Evolutionary conservation across 805 yeast species (phyloP), one percentile per base, ranked within the genome.

Genomic region (Zygosaccharomyces siamensis): DNA sequence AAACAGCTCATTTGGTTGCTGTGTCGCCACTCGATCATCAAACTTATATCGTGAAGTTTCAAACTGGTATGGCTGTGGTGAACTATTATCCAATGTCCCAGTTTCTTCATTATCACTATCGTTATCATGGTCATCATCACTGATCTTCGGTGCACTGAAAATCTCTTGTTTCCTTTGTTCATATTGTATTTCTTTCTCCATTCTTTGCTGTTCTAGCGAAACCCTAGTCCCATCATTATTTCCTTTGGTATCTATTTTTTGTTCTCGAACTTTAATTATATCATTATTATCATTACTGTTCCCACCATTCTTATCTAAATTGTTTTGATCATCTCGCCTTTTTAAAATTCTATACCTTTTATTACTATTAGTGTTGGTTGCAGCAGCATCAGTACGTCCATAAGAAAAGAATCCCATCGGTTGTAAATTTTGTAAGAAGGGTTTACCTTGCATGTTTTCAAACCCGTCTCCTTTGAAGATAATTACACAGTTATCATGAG

Each of bases 401-500:
- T 33, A 8, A 26, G 49, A 20, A 5, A n/a, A n/a, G 21, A 45
- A 35, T 14, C 28, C 20, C 28, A 46, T 21, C 10, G 57, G 58
- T 30, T 58, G 59, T 39, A 58, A 44, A 3, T 56, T 51, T 37
- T 60, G 65, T 20, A 62, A 36, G 21, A 62, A 45, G 2, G 54
- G 51, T 35, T 49, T 46, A 24, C 46, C 48, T 3, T 48, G 51
- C 12, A 27, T 37, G 5, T 52, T 48, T 27, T 45, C 46, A 31
- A 57, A 65, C 5, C 59, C 59, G 40, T 64, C 55, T 39, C 61
- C 67, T 54, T 74, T 74, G 64, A 61, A 74, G 7, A 74, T 68
- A 5, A 72, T 62, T 21, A 74, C 69, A 20, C 80, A 74, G 44
- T 69, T 69, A 7, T 80, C 81, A 50, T 76, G 81, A 27, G 59